These are phyloP conservation scores for Ganoderma boninense DNA, from an alignment of 1,284 basidiomycete species.

Conservation along the genomic window DNA sequence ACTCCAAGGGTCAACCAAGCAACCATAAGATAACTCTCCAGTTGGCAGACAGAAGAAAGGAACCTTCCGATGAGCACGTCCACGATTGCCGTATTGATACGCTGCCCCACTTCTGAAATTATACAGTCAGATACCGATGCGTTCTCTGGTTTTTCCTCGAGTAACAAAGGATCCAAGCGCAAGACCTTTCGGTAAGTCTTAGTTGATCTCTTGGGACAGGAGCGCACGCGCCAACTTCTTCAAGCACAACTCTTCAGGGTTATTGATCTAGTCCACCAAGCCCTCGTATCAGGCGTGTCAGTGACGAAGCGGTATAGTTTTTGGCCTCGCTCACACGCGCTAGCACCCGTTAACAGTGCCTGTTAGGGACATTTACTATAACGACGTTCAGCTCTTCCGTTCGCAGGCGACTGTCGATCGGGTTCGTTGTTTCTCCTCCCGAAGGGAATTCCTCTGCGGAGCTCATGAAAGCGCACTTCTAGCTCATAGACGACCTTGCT, in stretches of 20 bases:
- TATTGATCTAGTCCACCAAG: slow-evolving; percentile 70
- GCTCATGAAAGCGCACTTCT: not conserved
- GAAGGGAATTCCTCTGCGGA: not conserved
- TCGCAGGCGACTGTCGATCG: slow-evolving; percentile 79
- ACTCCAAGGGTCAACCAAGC: not conserved
- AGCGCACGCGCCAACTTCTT: slow-evolving; percentile 7
- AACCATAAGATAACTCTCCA: slow-evolving; percentile 34
- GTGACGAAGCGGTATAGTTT: slow-evolving; percentile 71
- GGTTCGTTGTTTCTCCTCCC: slow-evolving; percentile 49
- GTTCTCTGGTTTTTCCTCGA: slow-evolving; percentile 43
- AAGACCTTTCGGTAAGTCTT: slow-evolving; percentile 57
- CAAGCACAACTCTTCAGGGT: slow-evolving; percentile 73
- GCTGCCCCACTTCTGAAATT: slow-evolving; percentile 3
- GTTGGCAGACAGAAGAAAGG: slow-evolving; percentile 42
- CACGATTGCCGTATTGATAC: not conserved
- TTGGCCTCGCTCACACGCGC: not conserved
- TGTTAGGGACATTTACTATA: slow-evolving; percentile 86
- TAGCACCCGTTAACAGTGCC: not conserved
- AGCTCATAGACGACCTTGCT: slow-evolving; percentile 91
- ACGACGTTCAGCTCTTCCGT: slow-evolving; percentile 80
- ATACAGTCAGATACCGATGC: slow-evolving; percentile 29
- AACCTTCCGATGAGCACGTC: slow-evolving; percentile 36
- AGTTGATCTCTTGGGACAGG: not conserved
- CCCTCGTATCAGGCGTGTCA: slow-evolving; percentile 59
- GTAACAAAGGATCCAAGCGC: slow-evolving; percentile 56